These are phyloP conservation scores for Globisporangium irregulare DNA, from an alignment of 352 stramenopile species.

Conservation along the genomic window DNA sequence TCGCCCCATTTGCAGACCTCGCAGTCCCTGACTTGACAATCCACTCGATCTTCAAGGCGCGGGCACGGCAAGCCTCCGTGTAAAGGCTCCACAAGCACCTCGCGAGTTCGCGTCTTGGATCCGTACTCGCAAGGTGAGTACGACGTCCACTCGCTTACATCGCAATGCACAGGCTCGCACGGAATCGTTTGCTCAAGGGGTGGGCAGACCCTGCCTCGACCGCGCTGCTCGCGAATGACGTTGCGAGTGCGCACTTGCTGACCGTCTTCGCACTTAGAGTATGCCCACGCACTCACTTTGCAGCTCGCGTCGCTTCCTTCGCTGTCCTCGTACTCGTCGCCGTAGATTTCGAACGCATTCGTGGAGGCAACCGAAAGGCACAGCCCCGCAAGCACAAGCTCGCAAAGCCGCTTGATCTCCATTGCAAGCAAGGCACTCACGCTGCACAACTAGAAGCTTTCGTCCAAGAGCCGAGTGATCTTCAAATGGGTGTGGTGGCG, in stretches of 20 bases:
- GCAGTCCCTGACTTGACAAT: slow-evolving; percentile 29
- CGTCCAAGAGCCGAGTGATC: not conserved
- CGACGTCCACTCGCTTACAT: slow-evolving; percentile 25
- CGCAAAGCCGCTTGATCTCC: not conserved
- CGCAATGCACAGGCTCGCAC: slow-evolving; percentile 24
- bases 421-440: not conserved
- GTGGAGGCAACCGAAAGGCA: not conserved
- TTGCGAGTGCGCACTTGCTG: slow-evolving; percentile 19
- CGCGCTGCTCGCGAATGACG: slow-evolving; percentile 19
- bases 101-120: slow-evolving; percentile 27
- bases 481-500: not conserved
- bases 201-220: slow-evolving; percentile 23
- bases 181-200: slow-evolving; percentile 22
- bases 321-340: not conserved
- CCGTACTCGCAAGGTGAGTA: slow-evolving; percentile 23
- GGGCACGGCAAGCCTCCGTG: slow-evolving; percentile 26
- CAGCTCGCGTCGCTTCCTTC: not conserved
- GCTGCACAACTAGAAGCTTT: not conserved
- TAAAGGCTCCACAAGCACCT: slow-evolving; percentile 19
- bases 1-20: slow-evolving; percentile 32
- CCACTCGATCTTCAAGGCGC: slow-evolving; percentile 20
- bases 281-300: slow-evolving; percentile 12
- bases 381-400: not conserved
- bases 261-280: slow-evolving; percentile 9
- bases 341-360: not conserved